A percentile compares a stretch with the other conserved stretches of the same genome.
These are phyloP conservation scores for Fusarium transvaalense DNA, from an alignment of 2,329 filamentous ascomycete species.

Conservation along the genomic window DNA sequence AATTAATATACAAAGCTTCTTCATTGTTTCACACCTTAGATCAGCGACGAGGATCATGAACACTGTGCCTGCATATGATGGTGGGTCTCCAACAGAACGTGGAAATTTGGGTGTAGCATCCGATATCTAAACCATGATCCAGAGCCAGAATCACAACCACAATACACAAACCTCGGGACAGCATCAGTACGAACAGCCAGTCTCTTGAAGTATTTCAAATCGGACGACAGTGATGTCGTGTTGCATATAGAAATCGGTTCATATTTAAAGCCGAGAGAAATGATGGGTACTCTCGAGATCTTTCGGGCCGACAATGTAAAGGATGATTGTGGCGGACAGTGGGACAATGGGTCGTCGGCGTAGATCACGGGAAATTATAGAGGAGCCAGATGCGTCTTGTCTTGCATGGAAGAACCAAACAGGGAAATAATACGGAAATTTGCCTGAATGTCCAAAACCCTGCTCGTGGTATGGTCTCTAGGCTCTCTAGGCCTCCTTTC, in stretches of 20 bases:
- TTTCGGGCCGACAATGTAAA: constrained; percentile 6
- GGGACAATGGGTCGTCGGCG: not conserved
- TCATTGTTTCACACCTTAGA: too few species aligned
- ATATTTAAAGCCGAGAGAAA: not conserved
- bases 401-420: not conserved
- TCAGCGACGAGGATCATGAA: not conserved
- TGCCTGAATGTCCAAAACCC: too few species aligned
- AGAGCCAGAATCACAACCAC: not conserved
- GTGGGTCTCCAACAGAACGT: not conserved
- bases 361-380: not conserved
- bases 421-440: not conserved
- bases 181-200: rapidly evolving
- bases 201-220: too few species aligned
- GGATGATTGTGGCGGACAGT: not conserved
- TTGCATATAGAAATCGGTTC: not conserved
- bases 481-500: too few species aligned
- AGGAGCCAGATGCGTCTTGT: too few species aligned
- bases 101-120: too few species aligned
- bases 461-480: too few species aligned
- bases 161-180: not conserved
- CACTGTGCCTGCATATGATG: not conserved
- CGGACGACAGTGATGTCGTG: rapidly evolving
- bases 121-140: too few species aligned
- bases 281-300: not conserved
- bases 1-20: too few species aligned